These are phyloP conservation scores for Exserohilum rostratum DNA, from an alignment of 2,329 filamentous ascomycete species.

Conservation along the genomic window DNA sequence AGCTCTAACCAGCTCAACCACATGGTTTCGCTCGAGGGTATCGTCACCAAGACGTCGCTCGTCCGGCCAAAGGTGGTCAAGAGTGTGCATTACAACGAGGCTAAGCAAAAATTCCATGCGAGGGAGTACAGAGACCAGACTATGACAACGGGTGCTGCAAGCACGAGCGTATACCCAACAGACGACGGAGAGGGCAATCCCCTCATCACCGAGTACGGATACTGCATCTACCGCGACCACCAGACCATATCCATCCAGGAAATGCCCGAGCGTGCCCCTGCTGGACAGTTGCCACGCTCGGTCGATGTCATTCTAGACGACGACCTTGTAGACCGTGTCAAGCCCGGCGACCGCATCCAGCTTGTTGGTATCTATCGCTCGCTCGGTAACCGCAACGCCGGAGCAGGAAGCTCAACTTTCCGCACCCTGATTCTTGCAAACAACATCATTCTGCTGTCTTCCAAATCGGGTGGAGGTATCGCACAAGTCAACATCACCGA, in stretches of 20 bases:
- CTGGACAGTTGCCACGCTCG: conserved; percentile 90
- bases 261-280: conserved; percentile 96
- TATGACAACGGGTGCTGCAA: conserved; percentile 87
- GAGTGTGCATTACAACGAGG: conserved; percentile 95
- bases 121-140: conserved; percentile 95
- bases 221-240: conserved; percentile 93
- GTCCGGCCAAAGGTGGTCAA: conserved; percentile 97
- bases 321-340: conserved; percentile 91
- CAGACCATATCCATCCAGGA: conserved; percentile 98
- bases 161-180: conserved; percentile 89
- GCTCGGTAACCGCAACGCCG: conserved; percentile 90
- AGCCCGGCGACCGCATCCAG: conserved; percentile 94
- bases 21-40: conserved; percentile 97
- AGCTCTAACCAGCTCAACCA: conserved; percentile 89
- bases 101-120: conserved; percentile 82
- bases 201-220: conserved; percentile 92
- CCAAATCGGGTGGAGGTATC: conserved; percentile 93
- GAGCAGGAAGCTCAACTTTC: conserved; percentile 89
- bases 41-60: conserved; percentile 93
- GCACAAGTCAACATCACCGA: conserved; percentile 92
- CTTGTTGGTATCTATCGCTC: conserved; percentile 96
- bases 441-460: conserved; percentile 91
- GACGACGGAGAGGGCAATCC: conserved; percentile 93
- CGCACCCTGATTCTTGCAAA: conserved; percentile 93
- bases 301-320: conserved; percentile 98